Conservation (phyloP, 257 asterid species). For the Plantago elongata region DNA sequence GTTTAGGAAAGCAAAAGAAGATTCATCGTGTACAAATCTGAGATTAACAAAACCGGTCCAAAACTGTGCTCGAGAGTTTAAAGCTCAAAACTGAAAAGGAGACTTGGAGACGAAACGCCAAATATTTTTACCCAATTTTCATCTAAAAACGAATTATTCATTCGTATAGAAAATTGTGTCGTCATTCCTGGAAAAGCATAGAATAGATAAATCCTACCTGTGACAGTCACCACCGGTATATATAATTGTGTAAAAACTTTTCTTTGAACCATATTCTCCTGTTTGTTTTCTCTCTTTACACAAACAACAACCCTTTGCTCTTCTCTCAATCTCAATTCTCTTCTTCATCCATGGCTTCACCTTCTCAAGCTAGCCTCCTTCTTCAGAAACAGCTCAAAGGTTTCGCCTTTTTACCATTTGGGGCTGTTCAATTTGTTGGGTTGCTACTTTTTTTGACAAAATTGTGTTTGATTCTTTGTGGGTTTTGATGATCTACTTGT, state of each 20-base stretch:
- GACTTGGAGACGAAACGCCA: background rate
- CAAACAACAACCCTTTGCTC: background rate
- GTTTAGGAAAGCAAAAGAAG: no score
- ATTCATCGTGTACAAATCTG: no score
- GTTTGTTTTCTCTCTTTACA: background rate
- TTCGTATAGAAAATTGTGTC: conserved; percentile 1
- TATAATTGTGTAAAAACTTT: background rate
- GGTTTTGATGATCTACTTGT: conserved; percentile 43
- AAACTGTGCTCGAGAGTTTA: no score
- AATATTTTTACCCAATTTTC: background rate
- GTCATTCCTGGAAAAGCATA: background rate
- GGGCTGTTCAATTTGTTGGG: background rate
- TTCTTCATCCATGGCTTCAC: conserved; percentile 48
- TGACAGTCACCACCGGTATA: background rate
- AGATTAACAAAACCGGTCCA: no score
- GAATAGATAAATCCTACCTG: background rate
- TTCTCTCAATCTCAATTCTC: background rate
- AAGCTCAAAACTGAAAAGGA: background rate
- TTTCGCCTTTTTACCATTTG: conserved; percentile 3
- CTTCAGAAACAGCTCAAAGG: conserved; percentile 98
- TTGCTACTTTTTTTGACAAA: conserved; percentile 13
- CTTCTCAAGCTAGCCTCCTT: conserved; percentile 87
- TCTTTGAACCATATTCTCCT: no score
- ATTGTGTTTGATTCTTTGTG: conserved; percentile 19
- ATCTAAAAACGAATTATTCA: background rate